These are phyloP conservation scores for Pogostemon cablin DNA, from an alignment of 257 asterid species.

Conservation along the genomic window DNA sequence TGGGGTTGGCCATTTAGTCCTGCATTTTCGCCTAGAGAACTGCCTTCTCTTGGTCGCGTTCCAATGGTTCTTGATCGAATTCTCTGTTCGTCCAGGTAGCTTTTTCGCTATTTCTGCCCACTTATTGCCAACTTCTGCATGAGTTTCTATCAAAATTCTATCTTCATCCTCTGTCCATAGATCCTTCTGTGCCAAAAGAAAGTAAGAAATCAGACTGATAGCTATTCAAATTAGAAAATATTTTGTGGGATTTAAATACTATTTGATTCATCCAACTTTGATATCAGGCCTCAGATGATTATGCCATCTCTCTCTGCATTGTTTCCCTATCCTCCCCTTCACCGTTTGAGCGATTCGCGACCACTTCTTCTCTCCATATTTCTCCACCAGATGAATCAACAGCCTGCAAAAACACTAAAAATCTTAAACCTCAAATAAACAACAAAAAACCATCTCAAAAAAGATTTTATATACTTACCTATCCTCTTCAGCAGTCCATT, in stretches of 20 bases:
- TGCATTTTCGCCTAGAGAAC: constrained; percentile 69
- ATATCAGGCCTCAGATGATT: constrained; percentile 89
- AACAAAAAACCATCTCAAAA: neutral
- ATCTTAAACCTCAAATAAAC: neutral
- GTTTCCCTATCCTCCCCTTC: constrained; percentile 88
- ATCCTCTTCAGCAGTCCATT: constrained; percentile 79
- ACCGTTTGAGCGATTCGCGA: constrained; percentile 73
- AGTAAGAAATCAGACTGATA: neutral
- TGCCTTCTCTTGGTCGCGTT: constrained; percentile 88
- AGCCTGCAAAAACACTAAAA: constrained; percentile 40
- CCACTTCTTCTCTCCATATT: constrained; percentile 81
- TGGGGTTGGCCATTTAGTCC: constrained; percentile 75
- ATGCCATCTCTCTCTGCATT: constrained; percentile 97
- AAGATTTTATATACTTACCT: constrained; percentile 9
- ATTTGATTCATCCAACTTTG: constrained; percentile 47
- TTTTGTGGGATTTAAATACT: neutral
- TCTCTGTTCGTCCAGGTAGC: constrained; percentile 76
- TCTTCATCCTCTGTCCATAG: constrained; percentile 90
- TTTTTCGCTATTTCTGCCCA: constrained; percentile 90
- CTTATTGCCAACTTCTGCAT: constrained; percentile 71
- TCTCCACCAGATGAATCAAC: constrained; percentile 70
- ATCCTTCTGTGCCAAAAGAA: constrained; percentile 58
- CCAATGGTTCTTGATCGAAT: constrained; percentile 94
- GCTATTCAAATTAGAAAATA: neutral
- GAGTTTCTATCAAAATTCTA: constrained; percentile 64